These are phyloP conservation scores for Termitomyces titanicus DNA, from an alignment of 768 basidiomycete genomes.

Conservation along the genomic window DNA sequence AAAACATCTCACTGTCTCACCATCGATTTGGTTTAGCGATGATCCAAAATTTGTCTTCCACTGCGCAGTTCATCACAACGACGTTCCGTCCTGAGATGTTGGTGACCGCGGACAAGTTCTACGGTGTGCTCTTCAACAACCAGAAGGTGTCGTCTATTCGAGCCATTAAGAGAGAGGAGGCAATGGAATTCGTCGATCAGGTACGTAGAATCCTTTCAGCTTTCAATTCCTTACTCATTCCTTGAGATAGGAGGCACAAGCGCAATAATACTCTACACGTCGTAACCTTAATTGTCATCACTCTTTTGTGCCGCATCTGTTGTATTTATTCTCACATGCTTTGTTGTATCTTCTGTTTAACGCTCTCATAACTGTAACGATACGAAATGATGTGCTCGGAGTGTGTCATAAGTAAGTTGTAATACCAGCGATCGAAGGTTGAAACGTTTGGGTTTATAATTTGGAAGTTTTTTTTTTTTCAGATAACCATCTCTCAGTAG, in stretches of 20 bases:
- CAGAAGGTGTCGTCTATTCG: conserved; percentile 92
- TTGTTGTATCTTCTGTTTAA: not conserved
- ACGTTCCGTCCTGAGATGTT: conserved; percentile 99
- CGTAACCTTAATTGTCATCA: not conserved
- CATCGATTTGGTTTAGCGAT: conserved; percentile 52
- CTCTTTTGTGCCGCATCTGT: not conserved
- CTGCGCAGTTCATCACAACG: conserved; percentile 96
- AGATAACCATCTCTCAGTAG: conserved; percentile 16
- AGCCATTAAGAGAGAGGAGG: conserved; percentile 84
- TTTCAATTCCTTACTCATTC: not conserved
- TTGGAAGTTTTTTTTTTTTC: too few species aligned
- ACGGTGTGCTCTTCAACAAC: conserved; percentile 94
- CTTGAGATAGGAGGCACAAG: not conserved
- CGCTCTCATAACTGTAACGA: not conserved
- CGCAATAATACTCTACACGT: not conserved
- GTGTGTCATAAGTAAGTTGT: too few species aligned
- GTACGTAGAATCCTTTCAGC: conserved; percentile 16
- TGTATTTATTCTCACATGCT: not conserved
- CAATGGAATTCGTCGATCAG: conserved; percentile 93
- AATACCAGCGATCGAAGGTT: too few species aligned
- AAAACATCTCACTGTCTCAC: not conserved
- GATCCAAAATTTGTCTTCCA: conserved; percentile 87
- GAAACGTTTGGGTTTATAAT: too few species aligned
- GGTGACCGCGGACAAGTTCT: conserved; percentile 93
- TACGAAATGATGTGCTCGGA: too few species aligned